Evolutionary conservation across 2,329 filamentous ascomycete species (phyloP), one percentile per base, ranked within the genome.

Genomic region (Penicillium sp.): DNA sequence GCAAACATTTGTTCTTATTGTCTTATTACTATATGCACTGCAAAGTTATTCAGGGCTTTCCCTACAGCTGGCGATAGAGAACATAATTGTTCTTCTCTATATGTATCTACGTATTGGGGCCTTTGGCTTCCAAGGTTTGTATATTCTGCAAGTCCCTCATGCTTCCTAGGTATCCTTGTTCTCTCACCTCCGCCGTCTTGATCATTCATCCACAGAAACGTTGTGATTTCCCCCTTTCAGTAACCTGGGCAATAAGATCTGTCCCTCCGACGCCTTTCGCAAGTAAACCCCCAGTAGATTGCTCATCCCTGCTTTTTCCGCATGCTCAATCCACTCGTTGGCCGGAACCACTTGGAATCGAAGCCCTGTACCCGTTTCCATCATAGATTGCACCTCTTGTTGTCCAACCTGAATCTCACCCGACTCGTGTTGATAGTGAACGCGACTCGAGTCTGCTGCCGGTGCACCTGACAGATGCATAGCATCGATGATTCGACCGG

Each of bases 221-320:
- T 4, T 37, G 15, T 12, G 15, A 20, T 37, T 9, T 9, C 18
- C 7, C 1, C 32, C 41, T 27, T 58, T 61, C 6, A 58, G 24
- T 46, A 61, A 45, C 31, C 37, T 48, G 1, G 58, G 57, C 18
- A 61, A 44, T 29, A 59, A 32, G 1, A 56, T 44, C 32, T 54
- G 57, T 3, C 57, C 57, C 18, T 47, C 47, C 5, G 53, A 42
- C 7, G 47, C 41, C 13, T 52, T 46, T 12, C 57, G 55, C 44
- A 61, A 38, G 32, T 59, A 61, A 24, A 53, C 40, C 4, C 49
- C 57, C 8, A 61, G 44, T 8, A 61, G 42, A 3, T 38, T 13
- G 45, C 50, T 61, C 57, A 61, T 61, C 23, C 58, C 58, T 13
- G 53, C 55, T 20, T 49, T 37, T 24, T 61, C 57, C 1, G 58